These are phyloP conservation scores for Blastobotrys terrestris DNA, from an alignment of 805 yeast genomes.

Conservation along the genomic window DNA sequence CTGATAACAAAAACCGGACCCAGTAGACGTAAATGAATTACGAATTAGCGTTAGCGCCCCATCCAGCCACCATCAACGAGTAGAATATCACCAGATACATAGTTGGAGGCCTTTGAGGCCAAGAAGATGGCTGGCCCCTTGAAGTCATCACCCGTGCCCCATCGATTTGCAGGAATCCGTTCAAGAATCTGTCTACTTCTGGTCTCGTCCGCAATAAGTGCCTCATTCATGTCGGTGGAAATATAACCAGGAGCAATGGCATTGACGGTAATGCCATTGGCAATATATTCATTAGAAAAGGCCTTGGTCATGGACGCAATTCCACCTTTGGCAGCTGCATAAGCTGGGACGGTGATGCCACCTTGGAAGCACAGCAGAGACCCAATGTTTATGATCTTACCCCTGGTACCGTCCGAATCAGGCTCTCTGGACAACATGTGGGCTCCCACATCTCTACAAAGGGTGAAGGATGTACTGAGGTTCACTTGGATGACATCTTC, in stretches of 20 bases:
- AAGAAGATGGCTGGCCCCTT: constrained; percentile 41
- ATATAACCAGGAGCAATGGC: constrained; percentile 48
- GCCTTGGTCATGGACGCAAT: constrained; percentile 34
- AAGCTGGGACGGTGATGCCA: constrained; percentile 34
- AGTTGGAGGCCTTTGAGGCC: constrained; percentile 45
- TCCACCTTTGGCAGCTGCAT: constrained; percentile 40
- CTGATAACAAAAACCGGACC: too few species aligned
- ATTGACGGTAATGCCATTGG: constrained; percentile 41
- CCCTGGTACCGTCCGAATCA: constrained; percentile 24
- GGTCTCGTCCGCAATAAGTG: constrained; percentile 25
- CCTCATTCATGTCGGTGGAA: constrained; percentile 40
- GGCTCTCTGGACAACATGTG: constrained; percentile 30
- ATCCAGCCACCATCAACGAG: constrained; percentile 54
- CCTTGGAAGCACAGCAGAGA: constrained; percentile 40
- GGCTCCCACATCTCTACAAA: constrained; percentile 35
- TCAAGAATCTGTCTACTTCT: constrained; percentile 28
- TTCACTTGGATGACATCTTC: constrained; percentile 38
- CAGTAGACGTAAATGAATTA: too few species aligned
- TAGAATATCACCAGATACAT: constrained; percentile 46
- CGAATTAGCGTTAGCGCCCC: constrained; percentile 20
- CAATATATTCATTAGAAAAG: constrained; percentile 41
- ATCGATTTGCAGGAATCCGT: constrained; percentile 42
- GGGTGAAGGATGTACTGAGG: constrained; percentile 33
- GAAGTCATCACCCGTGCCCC: constrained; percentile 46
- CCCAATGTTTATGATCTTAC: constrained; percentile 40